These are phyloP conservation scores for Platanthera guangdongensis DNA, from an alignment of 106 monocot genomes.

Conservation along the genomic window DNA sequence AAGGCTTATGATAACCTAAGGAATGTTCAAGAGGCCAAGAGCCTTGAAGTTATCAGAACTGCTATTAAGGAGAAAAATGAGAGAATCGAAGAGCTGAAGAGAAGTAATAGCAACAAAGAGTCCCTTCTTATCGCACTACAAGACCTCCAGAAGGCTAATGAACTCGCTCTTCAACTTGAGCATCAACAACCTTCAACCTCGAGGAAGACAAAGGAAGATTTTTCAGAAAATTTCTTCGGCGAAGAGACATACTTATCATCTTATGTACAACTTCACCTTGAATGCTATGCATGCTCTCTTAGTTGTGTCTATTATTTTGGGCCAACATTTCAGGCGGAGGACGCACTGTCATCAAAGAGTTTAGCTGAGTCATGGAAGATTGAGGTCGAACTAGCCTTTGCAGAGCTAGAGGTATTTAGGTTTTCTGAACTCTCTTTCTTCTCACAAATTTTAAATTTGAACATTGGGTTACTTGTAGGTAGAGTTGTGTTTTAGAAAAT, in stretches of 20 bases:
- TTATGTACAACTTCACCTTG: slow-evolving; percentile 51
- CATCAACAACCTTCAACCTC: slow-evolving; percentile 13
- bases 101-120: slow-evolving; percentile 68
- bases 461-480: too few species aligned
- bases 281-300: slow-evolving; percentile 70
- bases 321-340: slow-evolving; percentile 50
- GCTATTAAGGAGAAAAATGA: slow-evolving; percentile 59
- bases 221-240: slow-evolving; percentile 58
- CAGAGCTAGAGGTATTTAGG: slow-evolving; percentile 54
- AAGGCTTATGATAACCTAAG: slow-evolving; percentile 10
- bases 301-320: slow-evolving; percentile 65
- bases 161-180: slow-evolving; percentile 49
- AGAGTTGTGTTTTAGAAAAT: too few species aligned
- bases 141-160: slow-evolving; percentile 66
- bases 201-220: slow-evolving; percentile 20
- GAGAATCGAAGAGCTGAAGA: slow-evolving; percentile 62
- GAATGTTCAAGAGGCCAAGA: slow-evolving; percentile 12
- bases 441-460: too few species aligned
- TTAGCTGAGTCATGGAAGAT: slow-evolving; percentile 74
- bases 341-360: slow-evolving; percentile 15
- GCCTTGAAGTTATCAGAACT: slow-evolving; percentile 37
- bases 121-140: slow-evolving; percentile 39
- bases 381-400: slow-evolving; percentile 68
- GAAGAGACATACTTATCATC: slow-evolving; percentile 34
- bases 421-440: too few species aligned